Percentiles rank a stretch among this genome's conserved stretches.
Evolutionary conservation across 768 basidiomycete genomes (phyloP).

Genomic region (Termitomyces sp.): DNA sequence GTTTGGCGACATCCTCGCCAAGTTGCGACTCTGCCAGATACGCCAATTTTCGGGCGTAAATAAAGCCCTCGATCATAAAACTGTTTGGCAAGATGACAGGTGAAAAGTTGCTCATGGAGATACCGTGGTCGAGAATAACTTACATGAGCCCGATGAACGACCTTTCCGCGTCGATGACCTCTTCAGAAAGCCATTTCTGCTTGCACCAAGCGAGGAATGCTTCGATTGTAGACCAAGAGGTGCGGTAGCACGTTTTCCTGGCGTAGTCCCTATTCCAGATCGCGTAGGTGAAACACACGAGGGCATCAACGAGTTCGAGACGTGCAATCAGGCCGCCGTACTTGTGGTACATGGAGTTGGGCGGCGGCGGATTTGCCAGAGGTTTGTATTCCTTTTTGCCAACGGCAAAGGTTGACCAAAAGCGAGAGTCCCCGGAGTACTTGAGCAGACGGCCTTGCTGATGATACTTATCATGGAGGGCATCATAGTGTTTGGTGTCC

Average conservation of each 20-base stretch:
- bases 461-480: slow-evolving; percentile 67
- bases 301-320: slow-evolving; percentile 75
- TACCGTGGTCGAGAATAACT: slow-evolving; percentile 25
- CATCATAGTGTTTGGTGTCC: slow-evolving; percentile 43
- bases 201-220: slow-evolving; percentile 71
- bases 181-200: slow-evolving; percentile 56
- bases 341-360: slow-evolving; percentile 68
- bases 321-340: slow-evolving; percentile 71
- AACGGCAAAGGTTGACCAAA: slow-evolving; percentile 67
- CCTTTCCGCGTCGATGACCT: slow-evolving; percentile 46
- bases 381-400: slow-evolving; percentile 61
- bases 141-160: slow-evolving; percentile 81
- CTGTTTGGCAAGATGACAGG: slow-evolving; percentile 37
- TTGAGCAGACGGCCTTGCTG: slow-evolving; percentile 69
- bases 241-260: slow-evolving; percentile 47
- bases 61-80: slow-evolving; percentile 75
- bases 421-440: slow-evolving; percentile 77
- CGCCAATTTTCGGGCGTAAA: slow-evolving; percentile 39
- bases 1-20: slow-evolving; percentile 32
- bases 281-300: slow-evolving; percentile 79
- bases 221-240: slow-evolving; percentile 65
- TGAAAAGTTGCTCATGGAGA: slow-evolving; percentile 23
- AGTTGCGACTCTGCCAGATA: slow-evolving; percentile 29
- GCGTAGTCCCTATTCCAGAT: slow-evolving; percentile 75
- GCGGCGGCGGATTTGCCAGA: slow-evolving; percentile 56